Conservation (phyloP, 2,329 filamentous ascomycete genomes). For the Aspergillus versicolor region DNA sequence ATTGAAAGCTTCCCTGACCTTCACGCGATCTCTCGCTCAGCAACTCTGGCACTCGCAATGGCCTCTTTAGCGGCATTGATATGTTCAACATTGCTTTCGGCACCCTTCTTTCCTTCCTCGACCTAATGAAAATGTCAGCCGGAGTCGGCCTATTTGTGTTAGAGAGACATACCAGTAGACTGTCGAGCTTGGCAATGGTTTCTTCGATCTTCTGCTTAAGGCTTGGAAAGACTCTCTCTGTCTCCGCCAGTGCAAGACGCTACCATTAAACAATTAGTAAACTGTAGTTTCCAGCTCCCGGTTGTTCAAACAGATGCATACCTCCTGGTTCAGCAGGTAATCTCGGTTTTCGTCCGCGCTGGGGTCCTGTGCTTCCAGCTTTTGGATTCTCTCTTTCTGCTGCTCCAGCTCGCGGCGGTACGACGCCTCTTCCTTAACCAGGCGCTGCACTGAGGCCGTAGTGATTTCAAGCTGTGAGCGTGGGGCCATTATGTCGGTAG, state of each 20-base stretch:
- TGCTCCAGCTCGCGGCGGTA: slow-evolving; percentile 83
- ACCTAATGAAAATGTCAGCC: slow-evolving; percentile 21
- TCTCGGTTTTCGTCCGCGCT: slow-evolving; percentile 77
- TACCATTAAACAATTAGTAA: slow-evolving; percentile 38
- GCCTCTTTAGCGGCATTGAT: slow-evolving; percentile 44
- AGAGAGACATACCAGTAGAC: slow-evolving; percentile 64
- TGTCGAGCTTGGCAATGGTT: slow-evolving; percentile 71
- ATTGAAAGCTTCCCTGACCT: not conserved
- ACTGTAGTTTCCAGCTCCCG: not conserved
- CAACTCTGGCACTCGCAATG: slow-evolving; percentile 40
- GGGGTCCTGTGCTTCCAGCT: slow-evolving; percentile 63
- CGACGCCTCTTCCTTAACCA: slow-evolving; percentile 86
- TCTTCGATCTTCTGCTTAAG: slow-evolving; percentile 70
- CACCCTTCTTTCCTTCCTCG: slow-evolving; percentile 41
- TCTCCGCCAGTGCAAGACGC: slow-evolving; percentile 82
- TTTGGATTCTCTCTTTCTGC: slow-evolving; percentile 70
- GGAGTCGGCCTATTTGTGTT: not conserved
- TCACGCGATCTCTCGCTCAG: slow-evolving; percentile 40
- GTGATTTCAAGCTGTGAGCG: slow-evolving; percentile 80
- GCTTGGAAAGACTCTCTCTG: slow-evolving; percentile 74
- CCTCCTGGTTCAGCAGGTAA: slow-evolving; percentile 83
- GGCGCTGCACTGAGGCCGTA: slow-evolving; percentile 73
- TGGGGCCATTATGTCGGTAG: slow-evolving; percentile 64
- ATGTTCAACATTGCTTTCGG: slow-evolving; percentile 40
- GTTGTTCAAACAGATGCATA: slow-evolving; percentile 40